Evolutionary conservation across 192 early-diverging fungal species (phyloP).

Genomic region (Rhizoclosmatium sp.): DNA sequence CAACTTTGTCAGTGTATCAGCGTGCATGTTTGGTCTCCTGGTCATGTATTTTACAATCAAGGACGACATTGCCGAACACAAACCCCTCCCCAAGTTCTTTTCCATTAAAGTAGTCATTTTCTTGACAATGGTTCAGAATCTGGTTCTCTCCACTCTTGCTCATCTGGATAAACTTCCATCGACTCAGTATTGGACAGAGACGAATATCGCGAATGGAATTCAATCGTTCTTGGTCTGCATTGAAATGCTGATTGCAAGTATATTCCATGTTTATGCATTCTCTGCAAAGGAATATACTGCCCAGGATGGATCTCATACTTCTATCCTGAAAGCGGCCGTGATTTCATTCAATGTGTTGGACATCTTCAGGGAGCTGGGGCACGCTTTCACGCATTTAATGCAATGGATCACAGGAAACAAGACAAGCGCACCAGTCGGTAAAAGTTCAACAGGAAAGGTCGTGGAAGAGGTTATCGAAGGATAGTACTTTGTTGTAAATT

Average conservation of each 20-base stretch:
- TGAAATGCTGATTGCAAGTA: constrained; percentile 63
- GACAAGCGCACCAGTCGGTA: too few relatives aligned
- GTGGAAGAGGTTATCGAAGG: too few relatives aligned
- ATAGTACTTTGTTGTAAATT: too few relatives aligned
- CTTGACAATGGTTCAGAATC: constrained; percentile 64
- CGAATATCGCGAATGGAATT: constrained; percentile 60
- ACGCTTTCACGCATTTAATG: constrained; percentile 10
- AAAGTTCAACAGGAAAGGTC: too few relatives aligned
- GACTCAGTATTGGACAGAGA: constrained; percentile 62
- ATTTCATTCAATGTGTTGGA: constrained; percentile 37
- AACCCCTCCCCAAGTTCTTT: constrained; percentile 37
- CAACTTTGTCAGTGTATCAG: constrained; percentile 67
- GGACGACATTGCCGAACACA: constrained; percentile 36
- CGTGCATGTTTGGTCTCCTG: constrained; percentile 76
- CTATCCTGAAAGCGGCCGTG: constrained; percentile 12
- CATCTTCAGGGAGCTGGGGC: constrained; percentile 43
- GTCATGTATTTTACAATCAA: constrained; percentile 69
- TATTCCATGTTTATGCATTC: constrained; percentile 61
- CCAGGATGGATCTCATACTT: neutral
- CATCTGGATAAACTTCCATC: constrained; percentile 52
- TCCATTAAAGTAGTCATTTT: constrained; percentile 59
- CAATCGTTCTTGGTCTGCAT: constrained; percentile 63
- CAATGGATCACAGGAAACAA: neutral
- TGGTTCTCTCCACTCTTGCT: constrained; percentile 60
- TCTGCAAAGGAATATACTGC: constrained; percentile 6